phyloP scores from a whole-genome alignment of 176 grass and related monocot genomes.

The Puccinellia tenuiflora region DNA sequence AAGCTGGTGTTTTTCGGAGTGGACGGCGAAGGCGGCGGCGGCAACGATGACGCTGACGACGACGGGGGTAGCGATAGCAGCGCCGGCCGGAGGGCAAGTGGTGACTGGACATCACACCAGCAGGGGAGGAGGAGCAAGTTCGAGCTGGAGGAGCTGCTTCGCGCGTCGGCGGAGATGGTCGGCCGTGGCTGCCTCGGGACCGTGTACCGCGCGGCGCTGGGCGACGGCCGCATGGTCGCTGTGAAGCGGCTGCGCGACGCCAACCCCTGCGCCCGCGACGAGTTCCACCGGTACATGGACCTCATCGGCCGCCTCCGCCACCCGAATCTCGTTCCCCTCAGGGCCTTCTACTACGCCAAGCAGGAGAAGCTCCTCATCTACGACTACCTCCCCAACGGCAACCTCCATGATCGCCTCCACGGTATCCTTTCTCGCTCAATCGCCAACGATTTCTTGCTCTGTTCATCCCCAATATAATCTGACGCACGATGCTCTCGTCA shows the following conservation, averaged over 20 bases:
- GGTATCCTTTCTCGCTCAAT: slow-evolving; percentile 7
- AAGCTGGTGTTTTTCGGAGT: slow-evolving; percentile 73
- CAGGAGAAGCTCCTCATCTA: slow-evolving; percentile 96
- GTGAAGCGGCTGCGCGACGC: slow-evolving; percentile 71
- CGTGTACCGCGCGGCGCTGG: slow-evolving; percentile 79
- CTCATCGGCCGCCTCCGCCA: slow-evolving; percentile 76
- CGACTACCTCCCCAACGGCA: slow-evolving; percentile 77
- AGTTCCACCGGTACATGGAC: slow-evolving; percentile 85
- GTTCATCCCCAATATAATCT: background rate
- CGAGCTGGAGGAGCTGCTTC: slow-evolving; percentile 79
- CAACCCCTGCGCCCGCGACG: slow-evolving; percentile 64
- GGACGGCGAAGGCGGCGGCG: slow-evolving; percentile 15
- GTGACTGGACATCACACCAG: slow-evolving; percentile 1
- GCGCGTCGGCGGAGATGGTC: slow-evolving; percentile 89
- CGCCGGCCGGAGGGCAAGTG: slow-evolving; percentile 13
- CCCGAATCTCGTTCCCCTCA: slow-evolving; percentile 63
- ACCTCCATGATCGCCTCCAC: slow-evolving; percentile 64
- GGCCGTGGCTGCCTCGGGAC: slow-evolving; percentile 67
- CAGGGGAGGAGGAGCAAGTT: slow-evolving; percentile 40
- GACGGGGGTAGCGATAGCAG: slow-evolving; percentile 22
- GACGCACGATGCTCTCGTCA: background rate
- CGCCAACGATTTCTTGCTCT: background rate
- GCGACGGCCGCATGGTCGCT: slow-evolving; percentile 70
- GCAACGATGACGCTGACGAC: slow-evolving; percentile 7
- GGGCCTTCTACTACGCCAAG: slow-evolving; percentile 82